Percentiles rank a stretch among this genome's conserved stretches.
Evolutionary conservation across 192 early-diverging fungal genomes (phyloP).

Genomic region (Haplosporangium gracile): DNA sequence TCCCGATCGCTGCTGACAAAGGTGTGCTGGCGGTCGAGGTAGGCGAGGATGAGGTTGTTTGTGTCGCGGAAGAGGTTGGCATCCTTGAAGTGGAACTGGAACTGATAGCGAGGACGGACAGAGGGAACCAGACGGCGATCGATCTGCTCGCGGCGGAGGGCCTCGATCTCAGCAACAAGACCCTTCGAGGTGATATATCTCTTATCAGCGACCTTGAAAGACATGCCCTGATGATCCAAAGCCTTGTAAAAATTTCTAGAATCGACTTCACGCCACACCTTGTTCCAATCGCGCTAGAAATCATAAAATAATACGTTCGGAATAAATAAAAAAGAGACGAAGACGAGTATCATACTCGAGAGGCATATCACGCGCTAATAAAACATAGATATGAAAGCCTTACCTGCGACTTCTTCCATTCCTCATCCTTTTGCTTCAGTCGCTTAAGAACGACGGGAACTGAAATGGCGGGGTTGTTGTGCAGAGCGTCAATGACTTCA

Average conservation of each 20-base stretch:
- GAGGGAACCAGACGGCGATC: conserved; percentile 61
- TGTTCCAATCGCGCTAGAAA: conserved; percentile 91
- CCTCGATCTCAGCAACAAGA: conserved; percentile 89
- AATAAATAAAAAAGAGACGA: not conserved
- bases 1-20: conserved; percentile 74
- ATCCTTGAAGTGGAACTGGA: conserved; percentile 85
- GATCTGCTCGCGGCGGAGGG: conserved; percentile 84
- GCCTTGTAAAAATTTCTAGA: conserved; percentile 94
- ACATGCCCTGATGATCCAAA: conserved; percentile 94
- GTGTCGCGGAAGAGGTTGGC: conserved; percentile 82
- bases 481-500: conserved; percentile 94
- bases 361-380: not conserved
- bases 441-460: conserved; percentile 95
- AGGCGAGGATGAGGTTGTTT: conserved; percentile 78
- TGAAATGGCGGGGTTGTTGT: conserved; percentile 90
- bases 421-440: conserved; percentile 98
- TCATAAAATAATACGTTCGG: not conserved
- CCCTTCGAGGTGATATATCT: conserved; percentile 84
- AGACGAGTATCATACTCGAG: not conserved
- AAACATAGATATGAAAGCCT: not conserved
- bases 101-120: conserved; percentile 72
- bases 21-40: conserved; percentile 74
- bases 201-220: conserved; percentile 90
- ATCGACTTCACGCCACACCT: conserved; percentile 97
- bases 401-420: conserved; percentile 92